Percentiles rank a stretch among this genome's conserved stretches.
Conservation (phyloP, 139 green algal genomes). For the Coelastrella sp. region DNA sequence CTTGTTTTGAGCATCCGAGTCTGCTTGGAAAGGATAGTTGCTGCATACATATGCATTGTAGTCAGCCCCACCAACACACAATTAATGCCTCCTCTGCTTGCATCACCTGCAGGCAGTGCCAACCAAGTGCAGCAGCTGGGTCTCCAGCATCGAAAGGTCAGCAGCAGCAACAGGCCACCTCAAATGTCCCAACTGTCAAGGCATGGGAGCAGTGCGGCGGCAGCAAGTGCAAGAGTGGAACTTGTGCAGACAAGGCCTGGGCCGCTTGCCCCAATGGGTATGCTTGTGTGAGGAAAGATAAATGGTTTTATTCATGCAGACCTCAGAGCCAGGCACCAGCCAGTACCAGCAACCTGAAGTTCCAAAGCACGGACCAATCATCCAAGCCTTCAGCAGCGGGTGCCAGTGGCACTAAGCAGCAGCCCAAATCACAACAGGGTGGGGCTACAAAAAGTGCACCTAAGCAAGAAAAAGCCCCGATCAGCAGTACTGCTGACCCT, state of each 20-base stretch:
- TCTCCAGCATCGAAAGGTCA: neutral
- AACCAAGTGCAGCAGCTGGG: neutral
- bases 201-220: neutral
- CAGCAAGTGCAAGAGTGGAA: neutral
- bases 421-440: too few relatives aligned
- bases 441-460: too few relatives aligned
- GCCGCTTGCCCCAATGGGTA: neutral
- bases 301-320: neutral
- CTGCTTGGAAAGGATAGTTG: too few relatives aligned
- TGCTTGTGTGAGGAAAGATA: neutral
- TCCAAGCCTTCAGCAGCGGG: too few relatives aligned
- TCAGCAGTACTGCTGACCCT: neutral
- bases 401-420: too few relatives aligned
- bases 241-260: neutral
- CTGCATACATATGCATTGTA: too few relatives aligned
- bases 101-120: neutral
- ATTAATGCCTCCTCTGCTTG: neutral
- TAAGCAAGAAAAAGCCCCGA: too few relatives aligned
- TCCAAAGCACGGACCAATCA: too few relatives aligned
- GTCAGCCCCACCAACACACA: neutral
- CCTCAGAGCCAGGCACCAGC: too few relatives aligned
- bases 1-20: too few relatives aligned
- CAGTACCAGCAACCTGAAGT: too few relatives aligned
- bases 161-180: neutral
- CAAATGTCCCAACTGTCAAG: neutral